Base-by-base conservation (phyloP, 139 green algal genomes). In the Klebsormidium nitens region DNA sequence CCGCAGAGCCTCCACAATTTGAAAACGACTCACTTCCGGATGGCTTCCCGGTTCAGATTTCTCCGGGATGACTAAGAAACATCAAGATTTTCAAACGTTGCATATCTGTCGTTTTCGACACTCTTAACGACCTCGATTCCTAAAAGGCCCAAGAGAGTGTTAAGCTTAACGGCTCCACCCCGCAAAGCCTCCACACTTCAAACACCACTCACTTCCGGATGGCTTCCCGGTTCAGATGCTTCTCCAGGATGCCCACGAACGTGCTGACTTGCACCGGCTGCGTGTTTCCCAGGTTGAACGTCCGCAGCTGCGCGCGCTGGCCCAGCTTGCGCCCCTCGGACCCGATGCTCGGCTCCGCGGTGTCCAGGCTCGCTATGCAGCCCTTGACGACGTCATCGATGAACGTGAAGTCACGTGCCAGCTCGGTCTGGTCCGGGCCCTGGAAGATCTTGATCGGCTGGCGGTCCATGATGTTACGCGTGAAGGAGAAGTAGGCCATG, bases 401-500 rank as follows among this genome's bases (percentile, higher is more conserved):
- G 76, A 85, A 94, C 2, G 88, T 94, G 71, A 94, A 94, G 67
- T 94, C 88, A 11, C 88, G 66, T 5, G 70, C 46, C 0, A 82
- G 61, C 70, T 85, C 79, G 23, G 50, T 48, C n/a, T 61, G 74
- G 44, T 71, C 58, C 5, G 58, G 34, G 28, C 56, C 64, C 2
- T 66, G 70, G 77, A 90, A 90, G 36, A 95, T 85, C 6, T 77
- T 80, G 40, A 95, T 87, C 31, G 87, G 78, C 64, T 82, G 50
- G 19, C 65, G 50, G 1, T 59, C 72, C 39, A 80, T 64, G 36
- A 95, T 89, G 56, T 73, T 75, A 28, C 81, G 71, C 0, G 86
- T 72, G 76, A 95, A 93, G 17, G 82, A 84, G 64, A 90, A 88
- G 52, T 86, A 87, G 1, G 85, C 85, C 89, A 95, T 95, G 84